Conservation (phyloP, 139 green algal genomes). For the Limnomonas spitsbergensis region DNA sequence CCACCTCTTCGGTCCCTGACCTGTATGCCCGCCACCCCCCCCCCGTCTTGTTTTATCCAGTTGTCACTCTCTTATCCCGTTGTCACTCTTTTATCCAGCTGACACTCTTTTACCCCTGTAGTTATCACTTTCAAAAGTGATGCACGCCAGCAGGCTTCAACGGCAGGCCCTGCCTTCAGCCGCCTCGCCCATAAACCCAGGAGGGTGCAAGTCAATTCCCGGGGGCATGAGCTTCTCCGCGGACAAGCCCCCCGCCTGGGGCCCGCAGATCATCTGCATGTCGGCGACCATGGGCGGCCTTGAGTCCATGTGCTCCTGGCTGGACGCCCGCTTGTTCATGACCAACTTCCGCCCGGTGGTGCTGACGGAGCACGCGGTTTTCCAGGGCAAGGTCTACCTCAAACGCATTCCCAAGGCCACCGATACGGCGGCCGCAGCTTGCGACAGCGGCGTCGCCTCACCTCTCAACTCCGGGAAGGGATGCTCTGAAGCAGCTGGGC, state of each 20-base stretch:
- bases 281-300: constrained; percentile 84
- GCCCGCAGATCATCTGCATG: constrained; percentile 88
- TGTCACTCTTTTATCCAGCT: no score
- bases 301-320: constrained; percentile 74
- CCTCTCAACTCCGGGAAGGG: not conserved
- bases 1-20: no score
- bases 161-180: not conserved
- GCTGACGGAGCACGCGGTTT: constrained; percentile 65
- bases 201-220: no score
- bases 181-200: no score
- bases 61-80: no score
- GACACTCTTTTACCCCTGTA: no score
- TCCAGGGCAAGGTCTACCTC: constrained; percentile 45
- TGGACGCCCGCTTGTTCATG: constrained; percentile 73
- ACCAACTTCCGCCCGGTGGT: constrained; percentile 85
- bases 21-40: no score
- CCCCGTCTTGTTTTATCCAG: no score
- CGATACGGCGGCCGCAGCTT: not conserved
- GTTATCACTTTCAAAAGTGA: no score
- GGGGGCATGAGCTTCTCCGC: not conserved
- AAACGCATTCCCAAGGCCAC: not conserved
- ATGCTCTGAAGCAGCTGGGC: not conserved
- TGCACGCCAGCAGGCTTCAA: no score
- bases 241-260: not conserved
- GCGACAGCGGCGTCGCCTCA: not conserved